Conservation (phyloP, 2,329 filamentous ascomycete species). For the Clarireedia hainanense region DNA sequence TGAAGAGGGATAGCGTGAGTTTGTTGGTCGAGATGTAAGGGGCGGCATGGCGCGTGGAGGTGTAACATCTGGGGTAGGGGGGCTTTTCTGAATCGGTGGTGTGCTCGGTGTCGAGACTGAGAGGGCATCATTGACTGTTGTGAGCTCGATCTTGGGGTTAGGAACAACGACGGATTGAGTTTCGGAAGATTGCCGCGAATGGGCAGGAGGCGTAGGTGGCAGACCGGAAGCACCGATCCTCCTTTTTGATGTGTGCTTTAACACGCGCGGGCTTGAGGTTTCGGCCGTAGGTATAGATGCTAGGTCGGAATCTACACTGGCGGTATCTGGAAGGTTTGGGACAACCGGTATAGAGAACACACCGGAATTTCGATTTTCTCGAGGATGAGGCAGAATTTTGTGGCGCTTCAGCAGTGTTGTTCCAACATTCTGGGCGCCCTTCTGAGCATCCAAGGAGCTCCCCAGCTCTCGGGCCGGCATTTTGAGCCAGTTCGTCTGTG, state of each 20-base stretch:
- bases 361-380: slow-evolving; percentile 15
- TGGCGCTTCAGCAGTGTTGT: slow-evolving; percentile 27
- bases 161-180: slow-evolving; percentile 22
- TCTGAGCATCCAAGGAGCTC: slow-evolving; percentile 23
- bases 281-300: slow-evolving; percentile 23
- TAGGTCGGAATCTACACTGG: slow-evolving; percentile 21
- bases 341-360: slow-evolving; percentile 15
- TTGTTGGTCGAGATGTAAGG: slow-evolving; percentile 38
- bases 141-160: slow-evolving; percentile 17
- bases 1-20: slow-evolving; percentile 37
- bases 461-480: slow-evolving; percentile 27
- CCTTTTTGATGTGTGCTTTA: slow-evolving; percentile 28
- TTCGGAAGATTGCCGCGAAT: slow-evolving; percentile 50
- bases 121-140: slow-evolving; percentile 11
- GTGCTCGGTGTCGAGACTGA: slow-evolving; percentile 41
- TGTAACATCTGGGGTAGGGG: slow-evolving; percentile 69
- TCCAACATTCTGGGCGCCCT: slow-evolving; percentile 19
- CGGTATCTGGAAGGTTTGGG: slow-evolving; percentile 18
- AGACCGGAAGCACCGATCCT: slow-evolving; percentile 27
- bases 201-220: slow-evolving; percentile 56
- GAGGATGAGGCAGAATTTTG: slow-evolving; percentile 28
- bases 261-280: slow-evolving; percentile 24
- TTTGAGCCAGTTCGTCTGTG: slow-evolving; percentile 29
- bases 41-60: slow-evolving; percentile 51
- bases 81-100: slow-evolving; percentile 57